Evolutionary conservation across 2,329 filamentous ascomycete genomes (phyloP).

Genomic region (Pseudogymnoascus sp.): DNA sequence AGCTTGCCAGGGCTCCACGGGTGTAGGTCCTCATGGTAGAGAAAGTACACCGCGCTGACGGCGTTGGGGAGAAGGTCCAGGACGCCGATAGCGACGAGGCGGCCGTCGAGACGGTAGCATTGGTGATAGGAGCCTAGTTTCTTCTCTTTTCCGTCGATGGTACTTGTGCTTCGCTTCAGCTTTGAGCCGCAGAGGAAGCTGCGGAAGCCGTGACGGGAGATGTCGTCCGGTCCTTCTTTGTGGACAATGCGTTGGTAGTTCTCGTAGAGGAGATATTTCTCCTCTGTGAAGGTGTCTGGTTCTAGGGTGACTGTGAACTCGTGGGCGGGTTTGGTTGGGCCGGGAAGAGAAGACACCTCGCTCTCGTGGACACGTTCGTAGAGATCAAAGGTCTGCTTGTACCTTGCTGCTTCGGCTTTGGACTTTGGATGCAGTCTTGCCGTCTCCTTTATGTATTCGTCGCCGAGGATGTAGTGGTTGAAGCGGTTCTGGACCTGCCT

Average conservation of each 20-base stretch:
- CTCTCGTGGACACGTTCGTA: slow-evolving; percentile 59
- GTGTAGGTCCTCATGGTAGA: slow-evolving; percentile 70
- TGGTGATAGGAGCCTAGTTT: slow-evolving; percentile 69
- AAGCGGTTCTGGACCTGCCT: slow-evolving; percentile 69
- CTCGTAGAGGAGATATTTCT: slow-evolving; percentile 64
- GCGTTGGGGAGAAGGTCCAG: slow-evolving; percentile 68
- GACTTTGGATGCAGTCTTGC: slow-evolving; percentile 57
- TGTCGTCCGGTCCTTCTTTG: slow-evolving; percentile 51
- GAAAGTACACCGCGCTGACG: slow-evolving; percentile 75
- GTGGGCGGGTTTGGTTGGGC: slow-evolving; percentile 48
- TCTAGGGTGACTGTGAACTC: slow-evolving; percentile 62
- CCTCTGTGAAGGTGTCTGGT: slow-evolving; percentile 59
- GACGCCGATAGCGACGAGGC: slow-evolving; percentile 66
- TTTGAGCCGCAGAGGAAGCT: slow-evolving; percentile 69
- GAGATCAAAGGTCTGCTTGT: slow-evolving; percentile 61
- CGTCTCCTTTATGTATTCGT: slow-evolving; percentile 55
- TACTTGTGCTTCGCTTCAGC: slow-evolving; percentile 37
- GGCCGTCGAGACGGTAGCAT: slow-evolving; percentile 70
- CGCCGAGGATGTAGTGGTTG: slow-evolving; percentile 61
- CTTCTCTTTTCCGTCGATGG: slow-evolving; percentile 42
- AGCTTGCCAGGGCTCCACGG: slow-evolving; percentile 65
- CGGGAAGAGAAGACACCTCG: slow-evolving; percentile 43
- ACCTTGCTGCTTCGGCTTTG: slow-evolving; percentile 54
- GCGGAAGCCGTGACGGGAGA: slow-evolving; percentile 53
- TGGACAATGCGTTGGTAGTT: slow-evolving; percentile 72